Evolutionary conservation across 1,139 yeast genomes (phyloP).

Genomic region (Barnettozyma hawaiiensis): DNA sequence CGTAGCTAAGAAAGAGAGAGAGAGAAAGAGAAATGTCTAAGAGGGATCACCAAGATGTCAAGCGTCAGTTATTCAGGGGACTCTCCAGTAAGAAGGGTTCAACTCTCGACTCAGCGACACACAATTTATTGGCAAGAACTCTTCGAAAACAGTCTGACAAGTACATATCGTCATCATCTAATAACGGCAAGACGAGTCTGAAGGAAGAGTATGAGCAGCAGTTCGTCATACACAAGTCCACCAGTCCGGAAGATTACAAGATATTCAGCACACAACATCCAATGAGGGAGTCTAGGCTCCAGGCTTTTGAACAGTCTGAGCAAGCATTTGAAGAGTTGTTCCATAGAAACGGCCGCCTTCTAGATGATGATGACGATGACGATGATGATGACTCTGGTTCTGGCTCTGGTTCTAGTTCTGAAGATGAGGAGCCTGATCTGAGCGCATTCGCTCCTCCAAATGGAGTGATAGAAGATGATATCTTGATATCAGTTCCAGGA

Average conservation of each 20-base stretch:
- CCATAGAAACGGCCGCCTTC: conserved; percentile 12
- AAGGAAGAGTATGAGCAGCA: conserved; percentile 11
- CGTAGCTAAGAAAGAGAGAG: too few species aligned
- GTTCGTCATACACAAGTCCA: conserved; percentile 25
- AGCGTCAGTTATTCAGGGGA: conserved; percentile 34
- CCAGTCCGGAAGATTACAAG: conserved; percentile 30
- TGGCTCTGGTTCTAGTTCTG: conserved; percentile 24
- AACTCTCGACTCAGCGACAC: conserved; percentile 18
- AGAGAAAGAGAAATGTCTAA: too few species aligned
- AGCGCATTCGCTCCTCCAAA: conserved; percentile 18
- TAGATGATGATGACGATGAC: too few species aligned
- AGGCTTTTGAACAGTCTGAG: conserved; percentile 36
- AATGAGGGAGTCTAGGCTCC: conserved; percentile 32
- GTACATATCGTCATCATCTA: conserved; percentile 16
- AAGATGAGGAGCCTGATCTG: conserved; percentile 25
- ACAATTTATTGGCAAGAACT: conserved; percentile 23
- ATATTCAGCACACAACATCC: conserved; percentile 34
- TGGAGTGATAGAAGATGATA: conserved; percentile 19
- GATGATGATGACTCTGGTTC: too few species aligned
- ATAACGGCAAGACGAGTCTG: not conserved
- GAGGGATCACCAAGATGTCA: conserved; percentile 26
- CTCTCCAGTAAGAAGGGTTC: conserved; percentile 25
- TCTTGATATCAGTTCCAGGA: conserved; percentile 24
- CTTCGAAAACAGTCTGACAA: conserved; percentile 25
- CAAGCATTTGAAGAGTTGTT: conserved; percentile 27